Percentiles rank a stretch among this genome's conserved stretches.
Evolutionary conservation across 2,329 filamentous ascomycete genomes (phyloP).

Genomic region (Neofusicoccum umdonicola): DNA sequence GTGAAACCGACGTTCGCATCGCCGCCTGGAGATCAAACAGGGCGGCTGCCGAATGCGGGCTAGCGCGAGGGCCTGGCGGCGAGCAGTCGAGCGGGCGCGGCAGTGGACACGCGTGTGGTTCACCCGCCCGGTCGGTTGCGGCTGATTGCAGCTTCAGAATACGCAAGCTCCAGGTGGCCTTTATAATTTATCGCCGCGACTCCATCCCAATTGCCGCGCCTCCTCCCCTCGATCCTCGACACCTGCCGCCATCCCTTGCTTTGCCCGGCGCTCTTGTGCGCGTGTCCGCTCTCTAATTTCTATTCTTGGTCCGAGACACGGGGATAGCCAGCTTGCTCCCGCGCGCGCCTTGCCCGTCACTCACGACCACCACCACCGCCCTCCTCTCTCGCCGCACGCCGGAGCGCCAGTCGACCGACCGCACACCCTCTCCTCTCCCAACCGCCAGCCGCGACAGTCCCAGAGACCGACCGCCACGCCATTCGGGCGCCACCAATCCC

Average conservation of each 20-base stretch:
- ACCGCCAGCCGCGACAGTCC: background rate
- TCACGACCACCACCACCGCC: background rate
- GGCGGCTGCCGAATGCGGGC: background rate
- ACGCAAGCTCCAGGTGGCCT: slow-evolving; percentile 15
- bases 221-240: background rate
- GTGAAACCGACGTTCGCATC: background rate
- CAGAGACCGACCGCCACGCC: background rate
- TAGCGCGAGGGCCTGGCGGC: background rate
- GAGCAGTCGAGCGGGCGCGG: background rate
- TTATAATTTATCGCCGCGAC: slow-evolving; percentile 6
- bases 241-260: background rate
- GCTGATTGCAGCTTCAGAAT: slow-evolving; percentile 3
- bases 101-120: background rate
- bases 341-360: background rate
- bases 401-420: background rate
- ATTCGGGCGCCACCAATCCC: too few relatives aligned
- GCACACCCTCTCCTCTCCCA: background rate
- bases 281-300: background rate
- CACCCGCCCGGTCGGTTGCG: background rate
- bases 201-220: slow-evolving; percentile 6
- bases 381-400: background rate
- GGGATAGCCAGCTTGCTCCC: background rate
- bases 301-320: background rate
- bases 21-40: background rate
- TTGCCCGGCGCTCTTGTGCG: background rate